Evolutionary conservation across 164 flowering plant genomes (phyloP).

Genomic region (Kingdonia uniflora): DNA sequence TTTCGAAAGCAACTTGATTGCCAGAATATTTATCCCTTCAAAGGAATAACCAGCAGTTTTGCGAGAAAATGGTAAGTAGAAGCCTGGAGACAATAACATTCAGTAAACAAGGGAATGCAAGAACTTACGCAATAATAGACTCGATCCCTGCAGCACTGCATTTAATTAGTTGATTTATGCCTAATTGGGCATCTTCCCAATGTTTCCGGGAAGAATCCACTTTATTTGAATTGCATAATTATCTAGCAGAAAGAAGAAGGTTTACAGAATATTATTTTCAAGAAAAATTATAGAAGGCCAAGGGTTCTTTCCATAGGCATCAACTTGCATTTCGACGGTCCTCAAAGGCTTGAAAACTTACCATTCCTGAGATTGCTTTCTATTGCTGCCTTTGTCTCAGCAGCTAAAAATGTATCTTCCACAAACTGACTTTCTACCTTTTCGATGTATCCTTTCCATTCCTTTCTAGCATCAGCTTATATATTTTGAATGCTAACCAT

Average conservation of each 20-base stretch:
- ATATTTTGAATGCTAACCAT: slow-evolving; percentile 39
- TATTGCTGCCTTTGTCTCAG: slow-evolving; percentile 31
- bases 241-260: too few relatives aligned
- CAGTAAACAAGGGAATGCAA: neutral
- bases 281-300: too few relatives aligned
- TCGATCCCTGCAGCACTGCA: slow-evolving; percentile 23
- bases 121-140: slow-evolving; percentile 36
- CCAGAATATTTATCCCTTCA: slow-evolving; percentile 31
- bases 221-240: slow-evolving; percentile 40
- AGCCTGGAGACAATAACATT: neutral
- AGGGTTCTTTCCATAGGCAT: too few relatives aligned
- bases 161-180: slow-evolving; percentile 21
- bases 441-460: slow-evolving; percentile 31
- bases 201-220: slow-evolving; percentile 34
- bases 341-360: slow-evolving; percentile 21
- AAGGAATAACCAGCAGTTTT: neutral
- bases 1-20: slow-evolving; percentile 24
- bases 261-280: too few relatives aligned
- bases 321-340: too few relatives aligned
- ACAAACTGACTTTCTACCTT: slow-evolving; percentile 35
- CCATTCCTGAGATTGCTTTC: slow-evolving; percentile 43
- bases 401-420: slow-evolving; percentile 42
- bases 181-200: slow-evolving; percentile 35
- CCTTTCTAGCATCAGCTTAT: slow-evolving; percentile 28
- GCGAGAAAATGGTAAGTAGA: neutral